Percentiles rank a stretch among this genome's conserved stretches.
Evolutionary conservation across 1,284 basidiomycete species (phyloP).

Genomic region (Apiotrichum montevideense): DNA sequence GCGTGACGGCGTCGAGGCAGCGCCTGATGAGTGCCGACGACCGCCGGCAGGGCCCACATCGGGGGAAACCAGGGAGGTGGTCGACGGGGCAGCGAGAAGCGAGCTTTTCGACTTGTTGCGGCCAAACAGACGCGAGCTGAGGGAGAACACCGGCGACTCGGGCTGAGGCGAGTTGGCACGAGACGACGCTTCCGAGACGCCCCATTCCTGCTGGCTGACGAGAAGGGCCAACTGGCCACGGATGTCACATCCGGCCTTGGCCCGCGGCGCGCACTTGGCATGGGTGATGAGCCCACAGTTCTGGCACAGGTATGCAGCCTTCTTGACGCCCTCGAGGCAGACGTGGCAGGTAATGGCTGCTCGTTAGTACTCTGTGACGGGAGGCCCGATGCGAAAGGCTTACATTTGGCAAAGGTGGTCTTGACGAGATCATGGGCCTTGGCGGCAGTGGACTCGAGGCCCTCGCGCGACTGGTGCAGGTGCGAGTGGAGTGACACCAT

Average conservation of each 20-base stretch:
- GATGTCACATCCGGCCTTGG: slow-evolving; percentile 73
- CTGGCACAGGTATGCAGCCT: slow-evolving; percentile 78
- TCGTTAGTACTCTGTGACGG: slow-evolving; percentile 5
- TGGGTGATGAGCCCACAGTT: slow-evolving; percentile 86
- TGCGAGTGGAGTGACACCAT: slow-evolving; percentile 19
- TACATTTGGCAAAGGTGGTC: slow-evolving; percentile 85
- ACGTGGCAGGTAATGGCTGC: slow-evolving; percentile 80
- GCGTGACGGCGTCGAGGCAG: slow-evolving; percentile 2
- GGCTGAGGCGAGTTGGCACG: slow-evolving; percentile 8
- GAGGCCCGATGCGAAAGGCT: slow-evolving; percentile 35
- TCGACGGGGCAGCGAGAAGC: slow-evolving; percentile 6
- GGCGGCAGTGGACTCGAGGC: slow-evolving; percentile 15
- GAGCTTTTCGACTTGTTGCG: slow-evolving; percentile 13
- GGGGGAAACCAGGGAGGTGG: slow-evolving; percentile 8
- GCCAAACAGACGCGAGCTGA: slow-evolving; percentile 12
- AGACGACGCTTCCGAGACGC: neutral
- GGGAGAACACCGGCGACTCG: neutral
- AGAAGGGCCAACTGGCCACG: slow-evolving; percentile 33
- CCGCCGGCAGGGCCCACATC: neutral
- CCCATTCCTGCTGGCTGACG: slow-evolving; percentile 25
- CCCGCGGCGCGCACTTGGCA: slow-evolving; percentile 65
- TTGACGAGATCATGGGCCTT: slow-evolving; percentile 75
- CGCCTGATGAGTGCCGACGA: slow-evolving; percentile 4
- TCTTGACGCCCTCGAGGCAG: slow-evolving; percentile 73
- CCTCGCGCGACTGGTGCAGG: slow-evolving; percentile 9